Percentiles rank a stretch among this genome's conserved stretches.
phyloP scores from a whole-genome alignment of 495 filamentous ascomycete species.

The Ramalina intermedia region DNA sequence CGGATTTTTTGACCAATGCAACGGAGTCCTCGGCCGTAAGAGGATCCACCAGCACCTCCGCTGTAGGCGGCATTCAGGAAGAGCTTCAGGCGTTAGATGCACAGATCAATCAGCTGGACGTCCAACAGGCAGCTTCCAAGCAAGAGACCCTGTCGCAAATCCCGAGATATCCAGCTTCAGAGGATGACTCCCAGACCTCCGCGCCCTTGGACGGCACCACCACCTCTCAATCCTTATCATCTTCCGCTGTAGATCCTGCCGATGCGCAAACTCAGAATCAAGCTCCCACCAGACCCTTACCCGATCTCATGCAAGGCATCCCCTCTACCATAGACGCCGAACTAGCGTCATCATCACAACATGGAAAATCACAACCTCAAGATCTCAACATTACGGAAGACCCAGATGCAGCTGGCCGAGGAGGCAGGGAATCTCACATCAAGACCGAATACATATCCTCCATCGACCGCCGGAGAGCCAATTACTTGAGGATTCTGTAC shows the following conservation, averaged over 20 bases:
- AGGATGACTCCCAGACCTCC: constrained; percentile 31
- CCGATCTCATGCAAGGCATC: constrained; percentile 82
- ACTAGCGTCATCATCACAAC: constrained; percentile 36
- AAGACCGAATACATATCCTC: constrained; percentile 85
- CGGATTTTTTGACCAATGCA: neutral
- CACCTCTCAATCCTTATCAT: constrained; percentile 18
- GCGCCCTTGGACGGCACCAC: constrained; percentile 26
- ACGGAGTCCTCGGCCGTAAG: neutral
- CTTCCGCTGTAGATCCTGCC: constrained; percentile 10
- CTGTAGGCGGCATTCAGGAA: neutral
- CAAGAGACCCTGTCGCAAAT: constrained; percentile 5
- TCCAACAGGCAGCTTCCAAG: neutral
- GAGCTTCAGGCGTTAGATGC: constrained; percentile 3
- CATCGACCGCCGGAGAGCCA: constrained; percentile 61
- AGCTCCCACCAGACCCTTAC: constrained; percentile 40
- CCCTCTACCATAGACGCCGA: constrained; percentile 68
- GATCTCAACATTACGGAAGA: constrained; percentile 46
- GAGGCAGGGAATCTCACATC: constrained; percentile 43
- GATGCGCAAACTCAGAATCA: constrained; percentile 14
- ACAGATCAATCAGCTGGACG: neutral
- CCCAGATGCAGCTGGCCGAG: constrained; percentile 32
- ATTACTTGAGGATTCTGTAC: constrained; percentile 55
- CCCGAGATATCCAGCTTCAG: constrained; percentile 25
- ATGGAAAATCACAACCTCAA: constrained; percentile 17
- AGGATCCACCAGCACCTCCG: too few relatives aligned